A percentile compares a stretch with the other conserved stretches of the same genome.
phyloP scores from a whole-genome alignment of 352 stramenopile genomes.

The Paralagenidium karlingii region DNA sequence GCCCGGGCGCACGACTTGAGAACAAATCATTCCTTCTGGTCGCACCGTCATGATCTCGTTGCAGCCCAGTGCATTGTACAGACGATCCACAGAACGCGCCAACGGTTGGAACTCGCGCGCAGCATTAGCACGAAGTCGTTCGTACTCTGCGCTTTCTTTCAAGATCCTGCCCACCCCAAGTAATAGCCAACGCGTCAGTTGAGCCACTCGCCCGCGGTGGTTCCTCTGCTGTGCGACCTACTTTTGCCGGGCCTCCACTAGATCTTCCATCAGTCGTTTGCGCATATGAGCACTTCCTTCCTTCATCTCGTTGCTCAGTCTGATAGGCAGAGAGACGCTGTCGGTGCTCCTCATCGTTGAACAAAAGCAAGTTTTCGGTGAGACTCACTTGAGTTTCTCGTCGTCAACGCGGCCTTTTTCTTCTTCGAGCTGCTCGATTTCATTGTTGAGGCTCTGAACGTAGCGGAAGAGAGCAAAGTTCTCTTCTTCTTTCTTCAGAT shows the following conservation, averaged over 20 bases:
- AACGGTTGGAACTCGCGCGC: conserved; percentile 61
- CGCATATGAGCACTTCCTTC: conserved; percentile 47
- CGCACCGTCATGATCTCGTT: conserved; percentile 66
- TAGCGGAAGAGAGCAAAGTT: conserved; percentile 75
- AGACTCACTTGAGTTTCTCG: conserved; percentile 40
- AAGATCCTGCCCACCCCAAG: conserved; percentile 25
- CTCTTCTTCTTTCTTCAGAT: conserved; percentile 63
- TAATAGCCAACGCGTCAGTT: background rate
- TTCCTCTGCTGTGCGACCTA: conserved; percentile 9
- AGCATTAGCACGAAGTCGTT: conserved; percentile 40
- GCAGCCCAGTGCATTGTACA: conserved; percentile 70
- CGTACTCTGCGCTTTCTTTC: conserved; percentile 62
- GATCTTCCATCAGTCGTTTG: conserved; percentile 58
- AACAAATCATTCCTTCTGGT: background rate
- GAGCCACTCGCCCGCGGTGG: too few species aligned
- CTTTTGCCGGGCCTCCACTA: conserved; percentile 61
- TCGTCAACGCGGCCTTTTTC: conserved; percentile 40
- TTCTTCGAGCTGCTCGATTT: conserved; percentile 73
- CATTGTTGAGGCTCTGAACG: conserved; percentile 67
- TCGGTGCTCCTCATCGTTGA: too few species aligned
- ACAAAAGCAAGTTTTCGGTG: background rate
- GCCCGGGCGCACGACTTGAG: background rate
- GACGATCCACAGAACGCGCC: conserved; percentile 46
- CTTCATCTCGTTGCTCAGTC: conserved; percentile 42
- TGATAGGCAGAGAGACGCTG: conserved; percentile 4